Base-by-base conservation (phyloP, 179 eudicot species). In the Gypsophila paniculata region DNA sequence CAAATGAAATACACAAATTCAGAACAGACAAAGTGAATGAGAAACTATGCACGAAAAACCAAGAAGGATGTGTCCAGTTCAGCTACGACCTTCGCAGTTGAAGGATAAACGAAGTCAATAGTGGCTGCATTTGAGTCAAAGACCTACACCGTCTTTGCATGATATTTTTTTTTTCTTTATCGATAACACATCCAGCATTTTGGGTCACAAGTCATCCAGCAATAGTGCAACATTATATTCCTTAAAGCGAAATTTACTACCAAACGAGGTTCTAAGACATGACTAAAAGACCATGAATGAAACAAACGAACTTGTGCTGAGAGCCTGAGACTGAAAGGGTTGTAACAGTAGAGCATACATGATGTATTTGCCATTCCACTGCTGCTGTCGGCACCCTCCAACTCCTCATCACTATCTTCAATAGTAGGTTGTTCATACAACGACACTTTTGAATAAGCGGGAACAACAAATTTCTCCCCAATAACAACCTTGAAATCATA, bases 371-470 rank as follows among this genome's bases (percentile, higher is more conserved):
- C 77, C 69, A 75, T 69, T 70, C 88, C 91, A 73, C 81, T 77
- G 85, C 88, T 86, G 78, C 77, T 85, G 77, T 91, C 97, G 68
- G 97, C 91, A 80, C 88, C 91, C 77, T 93, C 98, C 78, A 93
- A 85, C 89, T 93, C 98, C 82, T 93, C 98, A 51, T 93, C 98
- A 83, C 98, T 93, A 75, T 93, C 98, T 83, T 89, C 87, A 57
- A 79, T 81, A 74, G 86, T 83, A 49, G 98, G 98, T 76, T 93
- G 91, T 75, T 79, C 84, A 80, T 77, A 81, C 76, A 93, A 75
- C 69, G 98, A 93, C 36, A 93, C 97, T 79, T 93, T 91, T 6
- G 98, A 91, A 76, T 93, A 91, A 67, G 97, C 90, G 80, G 98
- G 98, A 74, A 93, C 97, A 48, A 85, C 88, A 81, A 91, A 91